Evolutionary conservation across 1,284 basidiomycete species (phyloP), one percentile per base, ranked within the genome.

Genomic region (Sporisorium exsertum): DNA sequence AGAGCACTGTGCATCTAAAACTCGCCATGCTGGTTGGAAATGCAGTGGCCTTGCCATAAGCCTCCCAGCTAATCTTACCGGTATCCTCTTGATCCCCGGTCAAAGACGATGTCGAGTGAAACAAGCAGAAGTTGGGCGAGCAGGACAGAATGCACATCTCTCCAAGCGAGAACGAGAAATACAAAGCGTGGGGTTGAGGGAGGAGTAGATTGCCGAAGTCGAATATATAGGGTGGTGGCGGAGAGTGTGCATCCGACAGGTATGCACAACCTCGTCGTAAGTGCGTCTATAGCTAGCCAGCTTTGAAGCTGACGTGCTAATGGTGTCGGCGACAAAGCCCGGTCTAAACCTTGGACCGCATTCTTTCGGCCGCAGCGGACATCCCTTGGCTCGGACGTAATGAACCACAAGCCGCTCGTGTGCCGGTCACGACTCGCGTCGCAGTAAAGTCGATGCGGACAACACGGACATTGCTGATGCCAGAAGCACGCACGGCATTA

Each of bases 21-120:
- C n/a, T n/a, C n/a, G n/a, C n/a, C n/a, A n/a, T n/a, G n/a, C n/a
- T 43, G 16, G 40, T 18, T 43, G 40, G 40, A 43, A n/a, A n/a
- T n/a, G 29, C 29, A 32, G 29, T 32, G 10, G 12, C 12, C 33
- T 35, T 35, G 37, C 37, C 20, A 12, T 29, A 2, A 37, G n/a
- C 16, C 24, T 22, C n/a, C 33, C 13, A 29, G 37, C 24, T 6
- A 40, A 8, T 2, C n/a, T 18, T 58, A 49, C 56, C 56, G 56
- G 56, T 18, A n/a, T 49, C 46, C 33, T n/a, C n/a, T 33, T 33
- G 16, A 18, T 58, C 56, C 20, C 56, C 56, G 45, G 56, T 58
- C 33, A 16, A 37, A 40, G 46, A 10, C 27, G 22, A 32, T 10
- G 18, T 37, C 22, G 26, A 27, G 7, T 35, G 27, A 3, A 37